Base-by-base conservation (phyloP, 2,329 filamentous ascomycete genomes). In the Ascomycota sp. region DNA sequence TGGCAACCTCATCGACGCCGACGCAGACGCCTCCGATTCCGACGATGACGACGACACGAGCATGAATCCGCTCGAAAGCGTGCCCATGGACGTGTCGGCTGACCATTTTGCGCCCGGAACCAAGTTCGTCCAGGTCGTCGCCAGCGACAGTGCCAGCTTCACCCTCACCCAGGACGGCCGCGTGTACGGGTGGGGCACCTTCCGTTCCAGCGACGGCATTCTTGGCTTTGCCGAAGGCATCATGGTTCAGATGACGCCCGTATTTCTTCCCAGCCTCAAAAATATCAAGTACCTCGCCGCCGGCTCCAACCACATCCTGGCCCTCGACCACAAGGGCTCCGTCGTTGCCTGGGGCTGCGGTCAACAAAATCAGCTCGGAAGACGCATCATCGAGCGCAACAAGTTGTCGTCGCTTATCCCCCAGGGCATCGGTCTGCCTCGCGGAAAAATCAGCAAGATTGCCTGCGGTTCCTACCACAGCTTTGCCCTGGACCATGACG, bases 131-230 rank as follows among this genome's bases (percentile, higher is more conserved):
- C 69, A 80, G 44, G 60, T 86, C 33, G 68, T 67, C 25, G 78
- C 77, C 22, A 70, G 70, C 30, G 78, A 86, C 53, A 82, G 72
- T 45, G 69, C 73, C 27, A 77, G 70, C 3, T 83, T 86, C 48
- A 77, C 66, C 8, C 60, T 89, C 22, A 86, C 80, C 8, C 66
- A 72, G 27, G 70, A 77, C 34, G 80, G 80, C 12, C 61, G 66
- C 30, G 73, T 89, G 20, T 89, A 81, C 43, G 79, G 79, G 34
- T 89, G 80, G 78, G 80, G 80, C 24, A 82, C 77, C 9, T 89
- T 89, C 59, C 62, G 77, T 40, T 72, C 56, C 25, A 57, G 55
- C 40, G 68, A 75, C 38, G 70, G 70, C 31, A 66, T 73, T 33
- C 64, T 78, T 23, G 72, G 73, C 28, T 77, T 76, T 47, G 62